phyloP scores from a whole-genome alignment of 331 rosid species.

The Arachis monticola region DNA sequence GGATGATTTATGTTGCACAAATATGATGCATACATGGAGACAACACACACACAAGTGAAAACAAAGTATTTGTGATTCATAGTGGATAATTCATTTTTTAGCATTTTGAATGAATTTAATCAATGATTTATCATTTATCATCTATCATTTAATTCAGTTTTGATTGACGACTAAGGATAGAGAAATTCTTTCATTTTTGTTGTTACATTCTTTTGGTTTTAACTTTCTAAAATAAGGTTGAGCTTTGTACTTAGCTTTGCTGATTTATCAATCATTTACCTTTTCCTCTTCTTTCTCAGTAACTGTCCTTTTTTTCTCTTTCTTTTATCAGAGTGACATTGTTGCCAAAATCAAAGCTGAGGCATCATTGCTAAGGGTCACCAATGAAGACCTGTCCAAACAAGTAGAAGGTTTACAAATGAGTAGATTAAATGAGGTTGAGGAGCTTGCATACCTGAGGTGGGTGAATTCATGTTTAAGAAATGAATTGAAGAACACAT shows the following conservation, averaged over 20 bases:
- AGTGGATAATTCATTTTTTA: neutral
- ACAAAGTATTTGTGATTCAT: too few relatives aligned
- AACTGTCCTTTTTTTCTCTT: neutral
- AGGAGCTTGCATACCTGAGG: slow-evolving; percentile 98
- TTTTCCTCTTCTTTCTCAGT: neutral
- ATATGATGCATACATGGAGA: too few relatives aligned
- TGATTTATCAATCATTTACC: neutral
- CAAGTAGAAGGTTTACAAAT: slow-evolving; percentile 97
- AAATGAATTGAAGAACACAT: slow-evolving; percentile 80
- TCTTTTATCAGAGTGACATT: slow-evolving; percentile 65
- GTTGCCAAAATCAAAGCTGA: slow-evolving; percentile 89
- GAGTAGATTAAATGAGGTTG: slow-evolving; percentile 94
- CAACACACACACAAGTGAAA: neutral
- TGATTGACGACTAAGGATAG: neutral
- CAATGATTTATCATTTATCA: slow-evolving; percentile 6
- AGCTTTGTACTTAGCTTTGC: slow-evolving; percentile 25
- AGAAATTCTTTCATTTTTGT: neutral
- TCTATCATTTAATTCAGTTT: neutral
- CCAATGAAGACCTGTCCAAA: slow-evolving; percentile 91
- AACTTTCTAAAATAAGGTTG: slow-evolving; percentile 3
- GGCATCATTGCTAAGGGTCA: slow-evolving; percentile 76
- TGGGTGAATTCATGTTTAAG: slow-evolving; percentile 97
- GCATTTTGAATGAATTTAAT: neutral
- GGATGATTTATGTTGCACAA: neutral
- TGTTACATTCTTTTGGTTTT: neutral